Conservation (phyloP, 345 rosid species). For the Chamaenerion angustifolium region DNA sequence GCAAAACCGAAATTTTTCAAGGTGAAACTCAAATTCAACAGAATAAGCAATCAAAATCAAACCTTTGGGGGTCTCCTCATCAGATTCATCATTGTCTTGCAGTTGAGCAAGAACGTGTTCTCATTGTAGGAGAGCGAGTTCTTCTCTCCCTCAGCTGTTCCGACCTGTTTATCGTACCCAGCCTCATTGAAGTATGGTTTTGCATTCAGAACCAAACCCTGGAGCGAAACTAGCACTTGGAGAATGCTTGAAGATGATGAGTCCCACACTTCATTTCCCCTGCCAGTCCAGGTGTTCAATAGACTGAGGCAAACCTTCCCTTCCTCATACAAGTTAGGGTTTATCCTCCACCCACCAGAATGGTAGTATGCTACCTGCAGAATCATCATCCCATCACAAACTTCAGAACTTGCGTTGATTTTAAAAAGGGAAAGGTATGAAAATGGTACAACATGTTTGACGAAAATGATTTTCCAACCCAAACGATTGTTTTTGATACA, state of each 20-base stretch:
- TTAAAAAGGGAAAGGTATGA: too few relatives aligned
- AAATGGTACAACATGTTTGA: too few relatives aligned
- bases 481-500: too few relatives aligned
- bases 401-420: neutral
- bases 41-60: constrained; percentile 5
- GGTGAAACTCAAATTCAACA: neutral
- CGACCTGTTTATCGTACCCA: constrained; percentile 85
- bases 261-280: constrained; percentile 97
- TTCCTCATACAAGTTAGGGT: constrained; percentile 89
- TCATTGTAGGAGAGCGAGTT: constrained; percentile 85
- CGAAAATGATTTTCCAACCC: too few relatives aligned
- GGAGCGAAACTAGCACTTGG: constrained; percentile 95
- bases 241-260: constrained; percentile 87
- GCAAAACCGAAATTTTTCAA: too few relatives aligned
- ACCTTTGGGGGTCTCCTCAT: constrained; percentile 91
- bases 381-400: constrained; percentile 10
- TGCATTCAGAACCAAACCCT: constrained; percentile 90
- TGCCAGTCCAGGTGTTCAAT: constrained; percentile 92
- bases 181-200: constrained; percentile 98
- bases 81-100: constrained; percentile 93
- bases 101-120: constrained; percentile 75
- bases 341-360: constrained; percentile 97
- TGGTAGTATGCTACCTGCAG: constrained; percentile 85
- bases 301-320: constrained; percentile 99
- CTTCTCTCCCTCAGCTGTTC: constrained; percentile 97